Base-by-base conservation (phyloP, 2,329 filamentous ascomycete genomes). In the Hypoxylon sp. region DNA sequence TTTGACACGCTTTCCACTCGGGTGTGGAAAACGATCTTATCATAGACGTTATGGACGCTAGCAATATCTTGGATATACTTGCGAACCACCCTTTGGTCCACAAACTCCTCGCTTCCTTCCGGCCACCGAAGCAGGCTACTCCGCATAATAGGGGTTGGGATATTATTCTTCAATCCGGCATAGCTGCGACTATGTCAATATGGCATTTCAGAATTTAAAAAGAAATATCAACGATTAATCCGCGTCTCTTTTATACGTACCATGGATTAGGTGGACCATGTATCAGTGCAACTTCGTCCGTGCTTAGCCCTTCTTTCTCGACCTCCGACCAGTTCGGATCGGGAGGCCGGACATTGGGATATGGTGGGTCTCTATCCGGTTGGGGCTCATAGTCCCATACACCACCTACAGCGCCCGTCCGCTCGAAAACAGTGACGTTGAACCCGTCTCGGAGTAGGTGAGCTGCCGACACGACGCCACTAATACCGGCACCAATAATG, bases 81-180 rank as follows among this genome's bases (percentile, higher is more conserved):
- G 34, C 85, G 84, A 7, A 92, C 78, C 0, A 85, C 81, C 14
- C 78, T 73, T 64, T 91, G 90, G 1, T 80, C 84, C 3, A 90
- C 86, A 65, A 87, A 87, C 14, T 88, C 86, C 2, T 84, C 83
- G 0, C 88, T 91, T 0, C 85, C 86, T 5, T 83, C 77, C 0
- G 89, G 87, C 85, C 90, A 93, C 0, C 74, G 67, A 2, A 79
- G 75, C 1, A 86, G 75, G 7, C 77, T 79, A 62, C 79, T 83
- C 45, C 78, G 76, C 78, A 86, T 80, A 2, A 85, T 72, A 21
- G 76, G 82, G n/a, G 90, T 89, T 0, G 92, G 90, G 2, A 94
- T 90, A 73, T 95, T 96, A 36, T 91, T 93, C 74, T 90, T 90
- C 6, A 94, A 80, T 2, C 85, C 84, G 4, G 77, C 78, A 63